Percentiles rank a stretch among this genome's conserved stretches.
These are phyloP conservation scores for Rutidosis leptorrhynchoides DNA, from an alignment of 129 eudicot genomes.

Conservation along the genomic window DNA sequence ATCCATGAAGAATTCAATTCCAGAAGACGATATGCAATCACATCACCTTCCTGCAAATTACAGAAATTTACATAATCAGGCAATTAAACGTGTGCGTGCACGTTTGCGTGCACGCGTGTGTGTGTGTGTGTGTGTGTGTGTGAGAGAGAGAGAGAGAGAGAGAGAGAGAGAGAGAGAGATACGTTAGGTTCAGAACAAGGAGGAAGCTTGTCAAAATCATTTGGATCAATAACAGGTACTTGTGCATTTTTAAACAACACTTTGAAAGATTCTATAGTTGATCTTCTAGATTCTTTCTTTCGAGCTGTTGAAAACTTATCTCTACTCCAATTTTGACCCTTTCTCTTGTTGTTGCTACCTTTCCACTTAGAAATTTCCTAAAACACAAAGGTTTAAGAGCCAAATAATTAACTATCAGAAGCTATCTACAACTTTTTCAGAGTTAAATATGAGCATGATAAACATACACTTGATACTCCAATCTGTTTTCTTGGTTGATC, in stretches of 20 bases:
- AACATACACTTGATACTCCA: conserved; percentile 46
- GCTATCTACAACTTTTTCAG: background rate
- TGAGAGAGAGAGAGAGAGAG: background rate
- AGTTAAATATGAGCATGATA: conserved; percentile 1
- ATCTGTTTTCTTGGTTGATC: conserved; percentile 46
- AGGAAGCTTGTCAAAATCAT: conserved; percentile 80
- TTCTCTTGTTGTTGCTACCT: conserved; percentile 74
- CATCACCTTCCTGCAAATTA: conserved; percentile 20
- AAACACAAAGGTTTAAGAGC: background rate
- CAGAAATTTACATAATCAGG: background rate
- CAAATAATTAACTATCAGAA: background rate
- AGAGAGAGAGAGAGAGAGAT: conserved; percentile 25
- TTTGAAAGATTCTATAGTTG: conserved; percentile 33
- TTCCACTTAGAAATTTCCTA: conserved; percentile 61
- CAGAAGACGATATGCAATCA: conserved; percentile 84
- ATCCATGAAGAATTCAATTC: conserved; percentile 81
- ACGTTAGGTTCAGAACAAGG: conserved; percentile 62
- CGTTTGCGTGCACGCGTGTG: background rate
- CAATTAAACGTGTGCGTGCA: background rate
- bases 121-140: background rate
- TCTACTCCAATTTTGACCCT: conserved; percentile 62
- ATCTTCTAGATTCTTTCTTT: conserved; percentile 35
- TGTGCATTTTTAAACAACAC: conserved; percentile 33
- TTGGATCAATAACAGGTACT: conserved; percentile 27
- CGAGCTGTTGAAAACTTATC: conserved; percentile 38